A percentile compares a stretch with the other conserved stretches of the same genome.
phyloP scores from a whole-genome alignment of 1,139 yeast genomes.

The Tardiomyces digboiensis region DNA sequence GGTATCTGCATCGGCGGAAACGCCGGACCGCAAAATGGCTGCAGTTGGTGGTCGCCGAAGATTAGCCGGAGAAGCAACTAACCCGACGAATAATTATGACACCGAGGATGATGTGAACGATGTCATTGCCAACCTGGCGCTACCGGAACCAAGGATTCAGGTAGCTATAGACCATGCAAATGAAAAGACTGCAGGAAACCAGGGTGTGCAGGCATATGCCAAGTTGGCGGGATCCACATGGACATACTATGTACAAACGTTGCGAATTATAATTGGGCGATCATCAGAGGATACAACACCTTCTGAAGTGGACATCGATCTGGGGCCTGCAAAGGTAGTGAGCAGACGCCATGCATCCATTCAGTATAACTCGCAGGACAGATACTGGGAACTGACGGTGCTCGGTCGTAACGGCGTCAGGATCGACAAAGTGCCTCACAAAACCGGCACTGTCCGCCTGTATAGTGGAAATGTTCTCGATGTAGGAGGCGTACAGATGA shows the following conservation, averaged over 20 bases:
- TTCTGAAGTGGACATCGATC: conserved; percentile 66
- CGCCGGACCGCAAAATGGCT: not conserved
- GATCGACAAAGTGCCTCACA: conserved; percentile 49
- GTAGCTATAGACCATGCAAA: conserved; percentile 49
- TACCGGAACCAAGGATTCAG: conserved; percentile 33
- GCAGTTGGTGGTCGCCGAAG: not conserved
- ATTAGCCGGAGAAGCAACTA: not conserved
- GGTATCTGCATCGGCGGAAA: not conserved
- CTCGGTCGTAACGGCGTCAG: conserved; percentile 91
- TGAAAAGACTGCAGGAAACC: conserved; percentile 66
- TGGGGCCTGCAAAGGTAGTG: conserved; percentile 96
- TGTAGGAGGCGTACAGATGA: conserved; percentile 97
- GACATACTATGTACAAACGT: conserved; percentile 88
- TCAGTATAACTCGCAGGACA: conserved; percentile 59
- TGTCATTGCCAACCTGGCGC: conserved; percentile 34
- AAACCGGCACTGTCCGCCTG: conserved; percentile 44
- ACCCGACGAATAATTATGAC: not conserved
- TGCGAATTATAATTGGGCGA: conserved; percentile 75
- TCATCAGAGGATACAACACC: conserved; percentile 46
- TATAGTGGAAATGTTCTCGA: conserved; percentile 84
- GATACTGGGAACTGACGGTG: conserved; percentile 81
- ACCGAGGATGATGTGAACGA: conserved; percentile 34
- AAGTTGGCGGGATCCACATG: conserved; percentile 89
- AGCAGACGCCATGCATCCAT: conserved; percentile 84
- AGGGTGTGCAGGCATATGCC: conserved; percentile 85